Percentiles rank a stretch among this genome's conserved stretches.
Conservation (phyloP, 225 moss, liverwort and hornwort species). For the Physcomitrellopsis africana region DNA sequence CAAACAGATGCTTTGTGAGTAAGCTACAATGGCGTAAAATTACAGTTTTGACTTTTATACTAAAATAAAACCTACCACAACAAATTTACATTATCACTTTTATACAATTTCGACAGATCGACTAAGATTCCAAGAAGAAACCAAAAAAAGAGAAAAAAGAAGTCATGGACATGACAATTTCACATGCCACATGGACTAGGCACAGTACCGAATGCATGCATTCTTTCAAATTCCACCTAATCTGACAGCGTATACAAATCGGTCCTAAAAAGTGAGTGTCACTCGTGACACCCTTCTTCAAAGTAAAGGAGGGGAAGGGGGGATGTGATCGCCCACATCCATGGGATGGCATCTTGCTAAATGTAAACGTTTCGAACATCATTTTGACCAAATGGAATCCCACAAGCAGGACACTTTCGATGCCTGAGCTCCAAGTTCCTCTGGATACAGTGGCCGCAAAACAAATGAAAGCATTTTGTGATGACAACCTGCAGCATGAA, state of each 20-base stretch:
- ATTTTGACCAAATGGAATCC: conserved; percentile 97
- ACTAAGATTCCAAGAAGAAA: conserved; percentile 11
- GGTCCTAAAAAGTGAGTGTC: conserved; percentile 32
- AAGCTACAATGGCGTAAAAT: too few species aligned
- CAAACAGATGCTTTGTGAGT: too few species aligned
- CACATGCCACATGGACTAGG: conserved; percentile 52
- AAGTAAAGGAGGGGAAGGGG: conserved; percentile 31
- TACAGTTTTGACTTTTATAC: too few species aligned
- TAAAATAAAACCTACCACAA: too few species aligned
- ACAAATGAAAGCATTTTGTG: conserved; percentile 98
- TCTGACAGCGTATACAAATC: conserved; percentile 45
- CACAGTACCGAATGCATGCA: conserved; percentile 49
- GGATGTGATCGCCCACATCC: conserved; percentile 24
- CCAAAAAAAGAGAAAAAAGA: conserved; percentile 26
- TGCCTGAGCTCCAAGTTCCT: conserved; percentile 95
- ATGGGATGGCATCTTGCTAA: conserved; percentile 47
- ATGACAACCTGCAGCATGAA: conserved; percentile 84
- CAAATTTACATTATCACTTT: too few species aligned
- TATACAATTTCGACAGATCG: too few species aligned
- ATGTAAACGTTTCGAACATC: conserved; percentile 98
- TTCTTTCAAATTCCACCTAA: conserved; percentile 50
- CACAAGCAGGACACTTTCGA: conserved; percentile 99
- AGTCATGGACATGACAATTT: conserved; percentile 55
- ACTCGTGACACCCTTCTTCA: conserved; percentile 36
- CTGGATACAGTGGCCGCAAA: conserved; percentile 97